A percentile compares a stretch with the other conserved stretches of the same genome.
Conservation (phyloP, 352 stramenopile genomes). For the Phytophthora megakarya region DNA sequence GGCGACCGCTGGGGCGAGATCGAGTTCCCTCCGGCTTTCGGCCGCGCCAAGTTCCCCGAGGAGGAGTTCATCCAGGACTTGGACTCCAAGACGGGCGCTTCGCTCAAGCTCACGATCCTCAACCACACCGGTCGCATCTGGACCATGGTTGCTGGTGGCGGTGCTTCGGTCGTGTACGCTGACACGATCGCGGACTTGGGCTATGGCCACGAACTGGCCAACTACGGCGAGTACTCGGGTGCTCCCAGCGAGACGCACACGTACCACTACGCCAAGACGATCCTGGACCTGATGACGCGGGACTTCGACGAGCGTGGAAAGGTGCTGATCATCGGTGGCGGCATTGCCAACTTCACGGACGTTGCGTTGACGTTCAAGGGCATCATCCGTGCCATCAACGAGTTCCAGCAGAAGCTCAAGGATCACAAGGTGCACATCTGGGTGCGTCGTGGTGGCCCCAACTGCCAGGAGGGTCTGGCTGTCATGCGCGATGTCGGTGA, state of each 20-base stretch:
- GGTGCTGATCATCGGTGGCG: conserved; percentile 97
- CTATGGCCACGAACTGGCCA: conserved; percentile 93
- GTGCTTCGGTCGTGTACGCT: conserved; percentile 96
- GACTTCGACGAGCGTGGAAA: conserved; percentile 91
- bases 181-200: conserved; percentile 97
- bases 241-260: conserved; percentile 96
- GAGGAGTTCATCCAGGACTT: conserved; percentile 96
- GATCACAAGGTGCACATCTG: conserved; percentile 93
- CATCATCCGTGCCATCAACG: conserved; percentile 94
- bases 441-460: conserved; percentile 95
- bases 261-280: conserved; percentile 97
- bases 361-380: conserved; percentile 97
- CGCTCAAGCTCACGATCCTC: conserved; percentile 96
- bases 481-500: conserved; percentile 93
- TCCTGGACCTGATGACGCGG: conserved; percentile 96
- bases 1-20: conserved; percentile 93
- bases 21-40: conserved; percentile 96
- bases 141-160: conserved; percentile 97
- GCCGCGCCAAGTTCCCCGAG: conserved; percentile 95
- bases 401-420: conserved; percentile 93
- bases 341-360: conserved; percentile 99
- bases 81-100: conserved; percentile 95
- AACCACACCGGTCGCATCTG: conserved; percentile 96
- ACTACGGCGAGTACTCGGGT: conserved; percentile 98
- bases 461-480: conserved; percentile 96